Conservation (phyloP, 345 rosid species). For the Salix koriyanagi region DNA sequence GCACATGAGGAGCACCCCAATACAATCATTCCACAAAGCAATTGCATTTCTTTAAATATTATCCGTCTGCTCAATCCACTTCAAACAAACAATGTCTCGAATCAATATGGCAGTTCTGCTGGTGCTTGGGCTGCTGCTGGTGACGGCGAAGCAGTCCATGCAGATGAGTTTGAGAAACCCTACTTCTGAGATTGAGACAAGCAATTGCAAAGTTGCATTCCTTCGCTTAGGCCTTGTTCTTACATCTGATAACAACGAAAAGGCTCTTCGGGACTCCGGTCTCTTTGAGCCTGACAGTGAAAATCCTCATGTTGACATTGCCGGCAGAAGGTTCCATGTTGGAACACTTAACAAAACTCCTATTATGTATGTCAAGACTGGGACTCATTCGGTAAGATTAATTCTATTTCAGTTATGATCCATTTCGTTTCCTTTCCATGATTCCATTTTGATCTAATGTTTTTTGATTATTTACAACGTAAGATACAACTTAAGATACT, state of each 20-base stretch:
- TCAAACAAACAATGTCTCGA: no score
- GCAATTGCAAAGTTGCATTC: no score
- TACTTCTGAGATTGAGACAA: no score
- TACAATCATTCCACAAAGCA: no score
- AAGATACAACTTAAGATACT: no score
- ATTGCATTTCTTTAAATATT: no score
- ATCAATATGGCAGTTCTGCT: not conserved
- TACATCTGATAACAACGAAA: not conserved
- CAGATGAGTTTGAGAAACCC: not conserved
- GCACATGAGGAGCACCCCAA: no score
- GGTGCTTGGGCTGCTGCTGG: not conserved
- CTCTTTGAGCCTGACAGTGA: not conserved
- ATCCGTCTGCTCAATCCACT: no score
- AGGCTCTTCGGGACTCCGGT: not conserved
- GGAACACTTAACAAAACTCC: not conserved
- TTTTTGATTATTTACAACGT: no score
- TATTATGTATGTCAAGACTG: not conserved
- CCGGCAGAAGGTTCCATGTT: conserved; percentile 1
- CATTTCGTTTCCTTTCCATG: no score
- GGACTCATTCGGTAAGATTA: not conserved
- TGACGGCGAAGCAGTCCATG: not conserved
- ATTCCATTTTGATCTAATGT: no score
- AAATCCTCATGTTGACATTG: not conserved
- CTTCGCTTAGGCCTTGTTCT: not conserved
- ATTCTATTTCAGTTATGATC: not conserved